Evolutionary conservation across 106 monocot genomes (phyloP).

Genomic region (Platanthera zijinensis): DNA sequence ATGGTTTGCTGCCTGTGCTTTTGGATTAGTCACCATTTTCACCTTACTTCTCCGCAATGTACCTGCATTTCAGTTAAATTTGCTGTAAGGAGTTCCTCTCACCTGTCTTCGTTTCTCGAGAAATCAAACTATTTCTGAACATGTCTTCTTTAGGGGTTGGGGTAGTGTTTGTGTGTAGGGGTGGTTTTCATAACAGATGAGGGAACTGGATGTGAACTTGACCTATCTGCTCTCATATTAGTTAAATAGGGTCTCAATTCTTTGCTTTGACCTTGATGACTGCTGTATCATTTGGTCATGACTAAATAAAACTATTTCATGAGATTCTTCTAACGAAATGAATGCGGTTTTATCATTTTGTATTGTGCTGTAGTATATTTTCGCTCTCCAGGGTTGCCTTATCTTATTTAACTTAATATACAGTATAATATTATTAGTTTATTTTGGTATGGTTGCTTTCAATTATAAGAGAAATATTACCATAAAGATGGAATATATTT

Average conservation of each 20-base stretch:
- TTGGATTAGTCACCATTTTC: conserved; percentile 87
- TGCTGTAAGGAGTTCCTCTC: conserved; percentile 67
- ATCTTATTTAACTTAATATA: background rate
- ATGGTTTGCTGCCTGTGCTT: conserved; percentile 89
- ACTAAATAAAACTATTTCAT: background rate
- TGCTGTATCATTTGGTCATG: background rate
- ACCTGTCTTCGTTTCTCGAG: background rate
- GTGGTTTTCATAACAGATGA: background rate
- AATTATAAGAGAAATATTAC: background rate
- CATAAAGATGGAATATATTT: background rate
- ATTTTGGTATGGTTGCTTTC: background rate
- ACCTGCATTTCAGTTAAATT: conserved; percentile 77
- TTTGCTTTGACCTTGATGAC: background rate
- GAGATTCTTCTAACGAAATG: background rate
- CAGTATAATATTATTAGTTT: background rate
- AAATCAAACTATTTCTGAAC: background rate
- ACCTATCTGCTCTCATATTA: background rate
- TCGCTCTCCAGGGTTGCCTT: background rate
- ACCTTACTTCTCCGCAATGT: conserved; percentile 93
- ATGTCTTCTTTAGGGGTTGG: background rate
- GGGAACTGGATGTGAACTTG: background rate
- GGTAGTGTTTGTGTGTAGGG: background rate
- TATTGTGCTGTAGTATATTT: background rate
- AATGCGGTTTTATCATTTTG: background rate
- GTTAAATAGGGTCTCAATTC: background rate